These are phyloP conservation scores for Prunella vulgaris DNA, from an alignment of 257 asterid genomes.

Conservation along the genomic window DNA sequence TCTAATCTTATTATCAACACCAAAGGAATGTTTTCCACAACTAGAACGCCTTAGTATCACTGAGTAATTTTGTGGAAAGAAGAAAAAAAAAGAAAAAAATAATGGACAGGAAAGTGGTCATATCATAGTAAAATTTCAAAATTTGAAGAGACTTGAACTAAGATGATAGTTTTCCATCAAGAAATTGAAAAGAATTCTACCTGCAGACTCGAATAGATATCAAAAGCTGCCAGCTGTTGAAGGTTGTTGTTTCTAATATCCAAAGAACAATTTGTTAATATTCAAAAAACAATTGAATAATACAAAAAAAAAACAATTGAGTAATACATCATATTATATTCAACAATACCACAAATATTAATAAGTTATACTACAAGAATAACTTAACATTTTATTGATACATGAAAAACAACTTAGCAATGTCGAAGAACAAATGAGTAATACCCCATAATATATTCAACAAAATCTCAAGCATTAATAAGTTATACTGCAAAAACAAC, in stretches of 20 bases:
- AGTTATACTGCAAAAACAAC: too few relatives aligned
- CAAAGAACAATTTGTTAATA: too few relatives aligned
- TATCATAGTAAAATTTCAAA: neutral
- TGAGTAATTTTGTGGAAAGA: neutral
- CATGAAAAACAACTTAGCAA: too few relatives aligned
- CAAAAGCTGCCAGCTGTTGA: neutral
- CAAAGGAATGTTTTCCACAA: neutral
- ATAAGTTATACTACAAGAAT: too few relatives aligned
- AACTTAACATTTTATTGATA: too few relatives aligned
- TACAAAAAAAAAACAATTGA: too few relatives aligned
- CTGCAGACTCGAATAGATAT: neutral
- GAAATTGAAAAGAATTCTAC: neutral
- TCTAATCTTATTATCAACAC: neutral
- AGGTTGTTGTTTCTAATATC: neutral
- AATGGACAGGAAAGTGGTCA: neutral
- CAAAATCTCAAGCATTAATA: too few relatives aligned
- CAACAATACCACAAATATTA: too few relatives aligned
- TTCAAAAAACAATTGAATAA: too few relatives aligned
- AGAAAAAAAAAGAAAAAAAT: neutral
- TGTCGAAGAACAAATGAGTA: too few relatives aligned
- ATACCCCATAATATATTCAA: too few relatives aligned
- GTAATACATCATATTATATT: too few relatives aligned
- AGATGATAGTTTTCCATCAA: neutral
- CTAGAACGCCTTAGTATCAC: neutral
- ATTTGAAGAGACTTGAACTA: neutral